Evolutionary conservation across 2,329 filamentous ascomycete species (phyloP).

Genomic region (Calonectria montana): DNA sequence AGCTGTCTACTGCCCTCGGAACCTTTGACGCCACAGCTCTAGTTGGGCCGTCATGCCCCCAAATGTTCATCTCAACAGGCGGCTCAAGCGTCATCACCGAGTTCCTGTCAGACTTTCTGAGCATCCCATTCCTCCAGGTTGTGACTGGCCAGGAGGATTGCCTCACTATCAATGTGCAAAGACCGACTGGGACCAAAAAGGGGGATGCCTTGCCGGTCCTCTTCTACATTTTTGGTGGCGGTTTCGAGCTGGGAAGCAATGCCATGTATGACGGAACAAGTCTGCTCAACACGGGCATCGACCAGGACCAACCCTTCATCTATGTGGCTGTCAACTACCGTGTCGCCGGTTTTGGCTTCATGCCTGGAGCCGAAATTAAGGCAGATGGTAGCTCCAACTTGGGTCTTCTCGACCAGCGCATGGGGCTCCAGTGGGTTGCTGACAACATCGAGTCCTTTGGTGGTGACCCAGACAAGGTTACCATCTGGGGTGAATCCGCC

Average conservation of each 20-base stretch:
- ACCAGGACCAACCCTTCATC: conserved; percentile 67
- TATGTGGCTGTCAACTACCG: conserved; percentile 85
- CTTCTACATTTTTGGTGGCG: conserved; percentile 79
- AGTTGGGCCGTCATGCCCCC: conserved; percentile 73
- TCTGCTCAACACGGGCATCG: conserved; percentile 58
- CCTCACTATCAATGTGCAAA: conserved; percentile 69
- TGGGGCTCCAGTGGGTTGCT: conserved; percentile 80
- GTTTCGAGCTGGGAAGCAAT: conserved; percentile 66
- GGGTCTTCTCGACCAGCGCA: conserved; percentile 78
- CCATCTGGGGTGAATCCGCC: conserved; percentile 81
- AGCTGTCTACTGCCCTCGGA: conserved; percentile 66
- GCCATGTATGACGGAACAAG: conserved; percentile 64
- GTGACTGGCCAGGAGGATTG: conserved; percentile 72
- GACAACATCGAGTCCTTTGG: conserved; percentile 84
- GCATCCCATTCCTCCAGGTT: conserved; percentile 68
- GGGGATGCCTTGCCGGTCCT: conserved; percentile 72
- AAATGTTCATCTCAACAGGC: conserved; percentile 71
- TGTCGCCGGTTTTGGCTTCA: conserved; percentile 78
- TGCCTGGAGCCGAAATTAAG: conserved; percentile 75
- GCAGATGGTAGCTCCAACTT: conserved; percentile 76
- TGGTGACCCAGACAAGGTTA: conserved; percentile 82
- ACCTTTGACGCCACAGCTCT: conserved; percentile 68
- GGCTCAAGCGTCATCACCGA: conserved; percentile 52
- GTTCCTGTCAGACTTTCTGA: conserved; percentile 61
- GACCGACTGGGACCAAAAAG: conserved; percentile 66